These are phyloP conservation scores for Penstemon newberryi DNA, from an alignment of 257 asterid genomes.

Conservation along the genomic window DNA sequence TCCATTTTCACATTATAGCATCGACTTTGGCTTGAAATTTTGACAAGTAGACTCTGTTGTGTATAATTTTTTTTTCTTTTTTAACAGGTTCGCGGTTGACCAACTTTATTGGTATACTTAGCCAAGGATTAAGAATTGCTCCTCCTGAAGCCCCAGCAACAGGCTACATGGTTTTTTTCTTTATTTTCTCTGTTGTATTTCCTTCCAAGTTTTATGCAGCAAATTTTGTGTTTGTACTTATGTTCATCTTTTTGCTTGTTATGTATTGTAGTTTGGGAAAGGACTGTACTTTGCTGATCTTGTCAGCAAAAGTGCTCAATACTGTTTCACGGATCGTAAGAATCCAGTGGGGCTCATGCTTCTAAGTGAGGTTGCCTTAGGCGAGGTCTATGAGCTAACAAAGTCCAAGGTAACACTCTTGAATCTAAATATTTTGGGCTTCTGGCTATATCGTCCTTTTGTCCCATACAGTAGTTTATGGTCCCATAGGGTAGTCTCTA, in stretches of 20 bases:
- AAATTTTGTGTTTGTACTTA: slow-evolving; percentile 6
- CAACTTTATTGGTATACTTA: slow-evolving; percentile 92
- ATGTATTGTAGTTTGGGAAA: slow-evolving; percentile 75
- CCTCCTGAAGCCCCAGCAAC: slow-evolving; percentile 99
- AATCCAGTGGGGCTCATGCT: slow-evolving; percentile 95
- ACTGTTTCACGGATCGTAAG: slow-evolving; percentile 73
- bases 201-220: slow-evolving; percentile 7
- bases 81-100: slow-evolving; percentile 85
- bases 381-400: slow-evolving; percentile 75
- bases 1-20: neutral
- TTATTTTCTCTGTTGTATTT: slow-evolving; percentile 22
- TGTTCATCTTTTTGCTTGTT: neutral
- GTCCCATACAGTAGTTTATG: neutral
- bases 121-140: slow-evolving; percentile 96
- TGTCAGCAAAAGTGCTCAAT: slow-evolving; percentile 98
- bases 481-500: too few relatives aligned
- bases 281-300: slow-evolving; percentile 96
- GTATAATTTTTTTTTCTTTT: slow-evolving; percentile 10
- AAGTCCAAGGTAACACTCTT: slow-evolving; percentile 59
- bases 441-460: neutral
- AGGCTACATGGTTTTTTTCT: slow-evolving; percentile 80
- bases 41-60: slow-evolving; percentile 2
- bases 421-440: neutral
- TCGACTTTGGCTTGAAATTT: neutral
- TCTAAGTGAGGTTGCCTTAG: slow-evolving; percentile 95